Percentiles rank a stretch among this genome's conserved stretches.
Evolutionary conservation across 2,329 filamentous ascomycete genomes (phyloP).

Genomic region (Aureobasidium sp.): DNA sequence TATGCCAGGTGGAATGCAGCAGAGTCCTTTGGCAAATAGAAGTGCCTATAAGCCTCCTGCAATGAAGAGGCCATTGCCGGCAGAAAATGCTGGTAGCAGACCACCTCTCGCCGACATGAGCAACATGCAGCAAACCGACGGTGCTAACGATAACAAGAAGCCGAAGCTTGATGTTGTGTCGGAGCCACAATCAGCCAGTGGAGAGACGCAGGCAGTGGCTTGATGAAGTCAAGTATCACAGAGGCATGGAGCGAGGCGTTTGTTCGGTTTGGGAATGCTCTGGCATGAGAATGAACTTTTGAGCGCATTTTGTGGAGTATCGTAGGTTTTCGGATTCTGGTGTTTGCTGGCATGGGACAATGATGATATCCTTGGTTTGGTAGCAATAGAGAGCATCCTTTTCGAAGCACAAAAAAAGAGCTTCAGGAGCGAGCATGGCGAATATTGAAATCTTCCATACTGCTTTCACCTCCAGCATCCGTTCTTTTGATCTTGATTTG

Average conservation of each 20-base stretch:
- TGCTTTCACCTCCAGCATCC: conserved; percentile 17
- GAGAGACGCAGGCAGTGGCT: conserved; percentile 1
- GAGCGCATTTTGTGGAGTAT: conserved; percentile 1
- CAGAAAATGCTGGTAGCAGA: conserved; percentile 23
- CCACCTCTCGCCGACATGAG: conserved; percentile 40
- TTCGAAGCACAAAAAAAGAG: neutral
- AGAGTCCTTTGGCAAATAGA: conserved; percentile 38
- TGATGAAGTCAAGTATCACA: neutral
- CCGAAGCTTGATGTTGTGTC: conserved; percentile 28
- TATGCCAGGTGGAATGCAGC: conserved; percentile 39
- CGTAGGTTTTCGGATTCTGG: neutral
- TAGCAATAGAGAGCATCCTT: neutral
- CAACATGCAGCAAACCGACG: conserved; percentile 34
- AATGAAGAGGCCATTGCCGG: conserved; percentile 29
- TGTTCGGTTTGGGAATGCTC: neutral
- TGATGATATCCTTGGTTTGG: conserved; percentile 9
- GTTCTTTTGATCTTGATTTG: conserved; percentile 21
- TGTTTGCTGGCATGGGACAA: conserved; percentile 6
- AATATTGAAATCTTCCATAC: conserved; percentile 34
- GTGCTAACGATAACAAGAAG: conserved; percentile 36
- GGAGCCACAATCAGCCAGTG: neutral
- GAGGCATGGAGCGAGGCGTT: conserved; percentile 10
- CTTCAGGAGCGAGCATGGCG: conserved; percentile 16
- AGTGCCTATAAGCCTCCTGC: conserved; percentile 40
- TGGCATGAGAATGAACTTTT: neutral